Evolutionary conservation across 306 rosid genomes (phyloP).

Genomic region (Luffa aegyptiaca): DNA sequence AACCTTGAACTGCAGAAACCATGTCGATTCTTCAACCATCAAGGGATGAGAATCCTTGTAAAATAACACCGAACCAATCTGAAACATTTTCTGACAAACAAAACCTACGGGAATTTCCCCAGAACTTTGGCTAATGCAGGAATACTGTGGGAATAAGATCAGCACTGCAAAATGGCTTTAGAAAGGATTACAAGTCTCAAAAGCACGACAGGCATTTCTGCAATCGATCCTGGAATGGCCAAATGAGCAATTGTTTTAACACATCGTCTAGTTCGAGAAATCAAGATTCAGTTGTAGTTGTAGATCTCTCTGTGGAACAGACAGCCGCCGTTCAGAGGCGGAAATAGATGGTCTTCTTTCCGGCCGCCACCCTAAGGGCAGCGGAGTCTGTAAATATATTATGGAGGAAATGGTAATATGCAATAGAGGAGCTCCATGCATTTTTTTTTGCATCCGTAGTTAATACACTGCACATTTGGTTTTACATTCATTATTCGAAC

Average conservation of each 20-base stretch:
- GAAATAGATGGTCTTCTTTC: constrained; percentile 39
- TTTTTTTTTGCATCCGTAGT: background rate
- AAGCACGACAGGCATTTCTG: background rate
- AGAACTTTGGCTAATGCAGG: constrained; percentile 32
- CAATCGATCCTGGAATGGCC: constrained; percentile 32
- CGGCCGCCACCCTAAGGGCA: constrained; percentile 61
- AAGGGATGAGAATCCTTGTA: constrained; percentile 18
- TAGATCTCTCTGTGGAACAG: constrained; percentile 32
- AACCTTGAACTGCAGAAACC: constrained; percentile 37
- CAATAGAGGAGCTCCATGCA: constrained; percentile 32
- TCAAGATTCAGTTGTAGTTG: constrained; percentile 52
- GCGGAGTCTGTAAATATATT: constrained; percentile 80
- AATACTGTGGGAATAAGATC: constrained; percentile 46
- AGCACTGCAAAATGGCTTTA: constrained; percentile 18
- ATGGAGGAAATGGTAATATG: constrained; percentile 51
- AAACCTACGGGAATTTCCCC: constrained; percentile 29
- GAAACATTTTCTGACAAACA: constrained; percentile 37
- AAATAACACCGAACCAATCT: constrained; percentile 47
- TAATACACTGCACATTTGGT: background rate
- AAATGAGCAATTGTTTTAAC: constrained; percentile 50
- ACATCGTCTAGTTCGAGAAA: constrained; percentile 39
- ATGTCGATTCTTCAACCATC: background rate
- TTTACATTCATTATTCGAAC: background rate
- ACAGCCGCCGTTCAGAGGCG: constrained; percentile 38
- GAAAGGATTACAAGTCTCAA: constrained; percentile 13